Evolutionary conservation across 768 basidiomycete species (phyloP), one percentile per base, ranked within the genome.

Genomic region (Butyriboletus loyo): DNA sequence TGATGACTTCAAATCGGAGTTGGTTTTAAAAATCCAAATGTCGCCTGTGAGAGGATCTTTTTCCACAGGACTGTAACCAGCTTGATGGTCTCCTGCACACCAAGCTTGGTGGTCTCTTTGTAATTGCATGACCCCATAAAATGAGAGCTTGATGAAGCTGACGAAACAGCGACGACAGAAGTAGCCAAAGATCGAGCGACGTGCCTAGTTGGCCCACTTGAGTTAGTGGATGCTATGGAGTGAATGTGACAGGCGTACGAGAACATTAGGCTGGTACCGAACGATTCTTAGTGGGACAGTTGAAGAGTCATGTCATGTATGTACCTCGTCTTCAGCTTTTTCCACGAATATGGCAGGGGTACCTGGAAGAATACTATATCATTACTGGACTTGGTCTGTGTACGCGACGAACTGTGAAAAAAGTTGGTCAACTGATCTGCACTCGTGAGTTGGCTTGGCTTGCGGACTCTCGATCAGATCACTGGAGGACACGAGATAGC

Each of bases 151-250:
- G 59, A 80, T 64, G 68, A 86, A 92, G 59, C 79, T 85, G 44
- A 89, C 77, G 54, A 79, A 85, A 63, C 87, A 90, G 36, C 91
- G 78, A 42, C 90, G 85, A 58, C 81, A 84, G 63, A 92, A 92
- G 60, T 83, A 89, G 3, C 89, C 92, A 66, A 92, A 88, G 21
- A 89, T 70, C 3, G 91, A 92, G 19, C 87, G 83, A 25, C 87
- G 83, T 47, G 75, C 76, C 90, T 92, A 48, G 31, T 32, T 34
- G 41, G 45, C 39, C 21, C 37, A 44, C 27, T 35, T 31, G 37
- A 35, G 31, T 52, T 11, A 50, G 36, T 27, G 25, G 36, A 24
- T 11, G 28, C n/a, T 21, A 62, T 59, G 38, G 57, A 61, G 13
- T 52, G 41, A 37, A 50, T 25, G 38, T 52, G 44, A 46, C 45